Percentiles rank a stretch among this genome's conserved stretches.
These are phyloP conservation scores for Neoarthrinium moseri DNA, from an alignment of 2,329 filamentous ascomycete species.

Conservation along the genomic window DNA sequence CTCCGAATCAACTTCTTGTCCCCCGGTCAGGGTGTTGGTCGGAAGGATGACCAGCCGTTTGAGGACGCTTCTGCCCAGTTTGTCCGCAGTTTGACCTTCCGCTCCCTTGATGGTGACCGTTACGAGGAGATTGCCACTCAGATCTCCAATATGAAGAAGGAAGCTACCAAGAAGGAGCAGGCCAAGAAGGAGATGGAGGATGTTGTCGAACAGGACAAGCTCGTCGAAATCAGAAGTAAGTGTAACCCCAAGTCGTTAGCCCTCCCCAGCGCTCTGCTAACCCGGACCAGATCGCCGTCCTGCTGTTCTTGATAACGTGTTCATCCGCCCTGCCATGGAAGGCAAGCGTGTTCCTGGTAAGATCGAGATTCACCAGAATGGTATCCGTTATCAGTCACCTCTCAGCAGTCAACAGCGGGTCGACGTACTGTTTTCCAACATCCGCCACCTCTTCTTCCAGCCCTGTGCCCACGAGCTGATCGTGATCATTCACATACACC, in stretches of 20 bases:
- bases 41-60: constrained; percentile 97
- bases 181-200: constrained; percentile 99
- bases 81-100: constrained; percentile 90
- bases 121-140: constrained; percentile 89
- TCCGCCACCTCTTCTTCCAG: constrained; percentile 98
- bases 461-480: constrained; percentile 95
- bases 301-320: constrained; percentile 87
- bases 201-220: constrained; percentile 97
- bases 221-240: constrained; percentile 88
- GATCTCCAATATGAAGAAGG: constrained; percentile 95
- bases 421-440: constrained; percentile 95
- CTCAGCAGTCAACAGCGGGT: constrained; percentile 79
- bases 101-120: constrained; percentile 83
- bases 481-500: constrained; percentile 95
- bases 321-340: constrained; percentile 91
- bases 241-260: constrained; percentile 13
- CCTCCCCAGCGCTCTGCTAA: constrained; percentile 36
- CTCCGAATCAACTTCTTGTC: constrained; percentile 96
- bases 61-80: constrained; percentile 96
- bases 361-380: constrained; percentile 97
- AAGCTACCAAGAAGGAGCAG: constrained; percentile 86
- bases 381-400: constrained; percentile 89
- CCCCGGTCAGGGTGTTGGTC: constrained; percentile 92
- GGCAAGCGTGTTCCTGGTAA: constrained; percentile 95
- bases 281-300: constrained; percentile 76